Base-by-base conservation (phyloP, 2,329 filamentous ascomycete species). In the Penicillium sp. region DNA sequence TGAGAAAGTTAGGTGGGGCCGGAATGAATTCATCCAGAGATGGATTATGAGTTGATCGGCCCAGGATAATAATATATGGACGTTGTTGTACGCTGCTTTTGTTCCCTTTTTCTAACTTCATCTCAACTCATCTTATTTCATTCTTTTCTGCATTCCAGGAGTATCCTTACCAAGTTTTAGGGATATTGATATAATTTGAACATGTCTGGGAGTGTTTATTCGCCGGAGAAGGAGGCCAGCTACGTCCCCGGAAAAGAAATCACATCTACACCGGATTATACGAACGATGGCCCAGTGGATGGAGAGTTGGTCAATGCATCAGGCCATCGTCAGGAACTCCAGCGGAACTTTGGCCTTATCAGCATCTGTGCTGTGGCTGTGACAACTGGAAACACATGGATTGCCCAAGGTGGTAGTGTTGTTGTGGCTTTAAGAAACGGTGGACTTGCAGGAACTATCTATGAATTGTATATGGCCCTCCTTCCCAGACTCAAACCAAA, bases 341-440 rank as follows among this genome's bases (percentile, higher is more conserved):
- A 82, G 55, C 78, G 85, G 16, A 85, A 88, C 64, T 88, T 87
- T 68, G 80, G 82, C 35, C 73, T 87, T 9, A 62, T 85, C 44
- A 82, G 80, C 48, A 80, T 87, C 40, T 83, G 83, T 49, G 84
- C 82, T 25, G 77, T 84, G 43, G 84, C 82, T 0, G 71, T 87
- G 48, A 86, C 83, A 1, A 82, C 85, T 25, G 84, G 86, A 68
- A 87, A 86, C 63, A 84, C 84, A 17, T 88, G 84, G 84, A 79
- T 84, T 51, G 83, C 84, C 6, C 73, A 87, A 56, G 85, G 84
- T 51, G 84, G 84, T 12, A 85, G 83, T 50, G 78, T 87, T 37
- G 75, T 78, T 14, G 73, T 80, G 41, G 81, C 82, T 22, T 78
- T 86, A 57, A 80, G 76, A 65, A 86, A 87, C 70, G 85, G 85